These are phyloP conservation scores for Alloascoidea africana DNA, from an alignment of 805 yeast genomes.

Conservation along the genomic window DNA sequence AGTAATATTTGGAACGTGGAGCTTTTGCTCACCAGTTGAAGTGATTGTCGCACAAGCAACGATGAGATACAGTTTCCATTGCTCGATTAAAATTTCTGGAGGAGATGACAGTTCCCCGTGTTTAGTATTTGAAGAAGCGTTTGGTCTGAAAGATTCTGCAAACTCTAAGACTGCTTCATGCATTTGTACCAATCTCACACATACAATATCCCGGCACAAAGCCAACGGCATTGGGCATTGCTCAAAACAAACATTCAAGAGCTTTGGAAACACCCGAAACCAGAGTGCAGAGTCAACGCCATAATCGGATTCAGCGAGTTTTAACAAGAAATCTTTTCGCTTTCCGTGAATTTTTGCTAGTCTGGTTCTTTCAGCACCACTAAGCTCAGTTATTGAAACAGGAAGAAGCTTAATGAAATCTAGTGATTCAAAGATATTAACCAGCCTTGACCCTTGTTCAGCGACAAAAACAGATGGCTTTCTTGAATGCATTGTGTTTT, in stretches of 20 bases:
- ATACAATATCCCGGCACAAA: slow-evolving; percentile 77
- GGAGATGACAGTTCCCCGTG: slow-evolving; percentile 22
- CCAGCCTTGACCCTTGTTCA: slow-evolving; percentile 55
- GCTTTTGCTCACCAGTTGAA: slow-evolving; percentile 72
- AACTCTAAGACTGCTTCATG: slow-evolving; percentile 19
- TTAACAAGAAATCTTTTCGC: slow-evolving; percentile 52
- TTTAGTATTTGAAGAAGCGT: slow-evolving; percentile 6
- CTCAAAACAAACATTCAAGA: slow-evolving; percentile 57
- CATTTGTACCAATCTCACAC: slow-evolving; percentile 77
- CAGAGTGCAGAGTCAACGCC: slow-evolving; percentile 96
- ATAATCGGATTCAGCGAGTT: slow-evolving; percentile 78
- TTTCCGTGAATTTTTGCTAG: slow-evolving; percentile 37
- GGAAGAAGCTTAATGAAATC: slow-evolving; percentile 54
- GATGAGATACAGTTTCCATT: slow-evolving; percentile 79
- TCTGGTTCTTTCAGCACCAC: slow-evolving; percentile 65
- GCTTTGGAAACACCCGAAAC: slow-evolving; percentile 74
- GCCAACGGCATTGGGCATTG: slow-evolving; percentile 90
- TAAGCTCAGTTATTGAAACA: slow-evolving; percentile 26
- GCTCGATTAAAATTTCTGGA: slow-evolving; percentile 63
- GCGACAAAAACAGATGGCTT: slow-evolving; percentile 58
- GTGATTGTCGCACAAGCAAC: slow-evolving; percentile 90
- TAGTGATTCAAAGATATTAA: background rate
- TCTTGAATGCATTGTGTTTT: slow-evolving; percentile 30
- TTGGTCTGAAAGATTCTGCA: slow-evolving; percentile 10
- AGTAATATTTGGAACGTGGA: slow-evolving; percentile 34